phyloP scores from a whole-genome alignment of 805 yeast species.

The Saccharomycopsis fibuligera region DNA sequence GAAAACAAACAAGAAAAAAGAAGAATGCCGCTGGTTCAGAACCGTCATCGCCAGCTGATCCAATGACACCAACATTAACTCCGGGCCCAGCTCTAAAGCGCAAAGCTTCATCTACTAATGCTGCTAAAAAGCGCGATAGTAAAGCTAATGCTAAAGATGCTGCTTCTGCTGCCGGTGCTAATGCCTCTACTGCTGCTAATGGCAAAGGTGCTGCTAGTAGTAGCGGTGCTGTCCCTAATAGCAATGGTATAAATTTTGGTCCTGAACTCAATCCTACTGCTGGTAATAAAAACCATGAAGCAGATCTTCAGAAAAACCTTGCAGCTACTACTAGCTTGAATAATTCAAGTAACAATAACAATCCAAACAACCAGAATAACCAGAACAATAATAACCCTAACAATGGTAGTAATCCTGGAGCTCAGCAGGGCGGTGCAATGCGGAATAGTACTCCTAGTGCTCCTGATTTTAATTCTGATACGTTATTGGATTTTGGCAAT shows the following conservation, averaged over 20 bases:
- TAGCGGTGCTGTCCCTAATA: not conserved
- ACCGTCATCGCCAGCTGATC: conserved; percentile 15
- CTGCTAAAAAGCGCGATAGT: conserved; percentile 2
- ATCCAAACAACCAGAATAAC: not conserved
- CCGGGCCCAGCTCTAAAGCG: conserved; percentile 2
- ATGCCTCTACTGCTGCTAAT: not conserved
- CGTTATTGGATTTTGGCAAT: conserved; percentile 3
- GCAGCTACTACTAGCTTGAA: not conserved
- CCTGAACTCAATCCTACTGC: not conserved
- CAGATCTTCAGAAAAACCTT: not conserved
- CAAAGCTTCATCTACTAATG: not conserved
- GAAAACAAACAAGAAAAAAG: conserved; percentile 23
- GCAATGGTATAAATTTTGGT: not conserved
- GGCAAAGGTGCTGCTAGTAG: not conserved
- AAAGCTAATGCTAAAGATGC: not conserved
- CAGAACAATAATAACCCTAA: not conserved
- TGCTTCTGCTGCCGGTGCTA: not conserved
- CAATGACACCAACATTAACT: not conserved
- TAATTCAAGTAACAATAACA: not conserved
- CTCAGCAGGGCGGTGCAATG: not conserved
- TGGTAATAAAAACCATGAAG: not conserved
- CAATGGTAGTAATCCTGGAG: not conserved
- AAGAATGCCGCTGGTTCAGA: conserved; percentile 14
- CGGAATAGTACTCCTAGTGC: not conserved
- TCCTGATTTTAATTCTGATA: conserved; percentile 1